A percentile compares a stretch with the other conserved stretches of the same genome.
Evolutionary conservation across 2,329 filamentous ascomycete genomes (phyloP).

Genomic region (Trichoderma hamatum): DNA sequence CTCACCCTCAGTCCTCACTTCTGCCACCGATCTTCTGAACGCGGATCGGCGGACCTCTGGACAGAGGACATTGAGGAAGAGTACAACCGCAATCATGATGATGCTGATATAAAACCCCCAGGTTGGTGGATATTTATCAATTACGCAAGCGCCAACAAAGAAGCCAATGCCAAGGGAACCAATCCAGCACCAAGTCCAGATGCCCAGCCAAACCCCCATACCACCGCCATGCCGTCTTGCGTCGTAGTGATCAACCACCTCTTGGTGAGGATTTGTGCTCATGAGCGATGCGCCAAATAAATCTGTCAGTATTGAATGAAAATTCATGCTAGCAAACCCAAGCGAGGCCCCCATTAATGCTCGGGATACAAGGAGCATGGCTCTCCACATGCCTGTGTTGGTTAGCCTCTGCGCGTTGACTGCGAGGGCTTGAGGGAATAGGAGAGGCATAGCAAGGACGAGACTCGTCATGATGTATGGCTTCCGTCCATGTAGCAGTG

Average conservation of each 20-base stretch:
- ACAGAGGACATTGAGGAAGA: conserved; percentile 70
- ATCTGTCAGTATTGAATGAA: conserved; percentile 70
- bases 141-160: conserved; percentile 69
- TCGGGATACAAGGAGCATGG: conserved; percentile 64
- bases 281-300: conserved; percentile 77
- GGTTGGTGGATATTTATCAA: conserved; percentile 63
- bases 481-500: conserved; percentile 74
- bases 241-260: conserved; percentile 68
- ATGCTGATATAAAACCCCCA: conserved; percentile 80
- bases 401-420: conserved; percentile 61
- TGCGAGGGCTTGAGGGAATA: conserved; percentile 75
- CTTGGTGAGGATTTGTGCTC: conserved; percentile 72
- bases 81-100: conserved; percentile 64
- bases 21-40: conserved; percentile 68
- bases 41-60: conserved; percentile 73
- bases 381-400: conserved; percentile 57
- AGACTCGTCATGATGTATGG: conserved; percentile 74
- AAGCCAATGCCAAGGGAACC: conserved; percentile 74
- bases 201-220: conserved; percentile 76
- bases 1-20: conserved; percentile 58
- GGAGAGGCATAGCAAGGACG: conserved; percentile 68
- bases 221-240: conserved; percentile 75
- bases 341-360: conserved; percentile 68
- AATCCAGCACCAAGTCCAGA: conserved; percentile 78
- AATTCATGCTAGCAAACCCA: conserved; percentile 78